Conservation (phyloP, 179 eudicot genomes). For the Heliamphora pulchella region DNA sequence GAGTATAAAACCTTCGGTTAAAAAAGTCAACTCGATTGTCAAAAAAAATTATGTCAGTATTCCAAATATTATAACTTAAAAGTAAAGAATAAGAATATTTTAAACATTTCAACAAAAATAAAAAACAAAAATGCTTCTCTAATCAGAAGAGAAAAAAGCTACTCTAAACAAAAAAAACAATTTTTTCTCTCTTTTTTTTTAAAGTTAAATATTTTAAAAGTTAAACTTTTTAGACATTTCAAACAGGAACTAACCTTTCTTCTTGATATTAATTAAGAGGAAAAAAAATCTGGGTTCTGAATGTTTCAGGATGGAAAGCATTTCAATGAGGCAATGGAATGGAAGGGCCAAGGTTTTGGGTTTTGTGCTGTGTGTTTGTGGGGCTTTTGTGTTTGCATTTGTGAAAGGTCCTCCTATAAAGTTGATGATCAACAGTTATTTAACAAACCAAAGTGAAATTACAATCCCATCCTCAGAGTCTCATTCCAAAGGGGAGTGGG, state of each 20-base stretch:
- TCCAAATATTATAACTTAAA: too few relatives aligned
- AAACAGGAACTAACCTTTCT: too few relatives aligned
- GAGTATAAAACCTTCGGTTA: too few relatives aligned
- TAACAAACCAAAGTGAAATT: not conserved
- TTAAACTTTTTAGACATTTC: too few relatives aligned
- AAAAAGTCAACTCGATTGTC: too few relatives aligned
- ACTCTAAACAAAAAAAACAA: not conserved
- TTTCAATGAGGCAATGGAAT: conserved; percentile 15
- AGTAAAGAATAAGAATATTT: too few relatives aligned
- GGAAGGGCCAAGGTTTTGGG: conserved; percentile 24
- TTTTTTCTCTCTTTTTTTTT: too few relatives aligned
- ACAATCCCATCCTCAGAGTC: not conserved
- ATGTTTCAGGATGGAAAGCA: conserved; percentile 22
- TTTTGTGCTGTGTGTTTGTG: conserved; percentile 15
- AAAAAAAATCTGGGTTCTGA: not conserved
- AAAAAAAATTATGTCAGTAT: too few relatives aligned
- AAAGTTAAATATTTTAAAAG: not conserved
- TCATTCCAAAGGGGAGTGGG: conserved; percentile 19
- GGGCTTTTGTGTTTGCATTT: conserved; percentile 22
- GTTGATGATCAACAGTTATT: not conserved
- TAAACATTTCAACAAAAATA: too few relatives aligned
- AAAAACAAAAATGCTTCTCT: not conserved
- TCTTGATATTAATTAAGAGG: too few relatives aligned
- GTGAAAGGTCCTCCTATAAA: conserved; percentile 21
- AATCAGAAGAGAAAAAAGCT: too few relatives aligned